These are phyloP conservation scores for Pythium coloratum DNA, from an alignment of 352 stramenopile genomes.

Conservation along the genomic window DNA sequence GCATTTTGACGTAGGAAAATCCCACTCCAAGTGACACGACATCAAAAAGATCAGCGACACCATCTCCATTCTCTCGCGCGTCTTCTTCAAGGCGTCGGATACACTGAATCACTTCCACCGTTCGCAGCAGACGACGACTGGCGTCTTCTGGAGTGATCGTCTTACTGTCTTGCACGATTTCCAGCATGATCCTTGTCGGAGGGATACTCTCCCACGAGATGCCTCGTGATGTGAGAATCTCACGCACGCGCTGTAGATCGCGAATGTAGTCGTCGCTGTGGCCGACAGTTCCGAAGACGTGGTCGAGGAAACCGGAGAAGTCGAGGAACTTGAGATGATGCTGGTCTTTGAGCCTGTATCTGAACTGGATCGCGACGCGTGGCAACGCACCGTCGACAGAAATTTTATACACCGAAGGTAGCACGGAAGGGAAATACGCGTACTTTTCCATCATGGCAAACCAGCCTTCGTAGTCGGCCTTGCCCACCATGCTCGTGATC, in stretches of 20 bases:
- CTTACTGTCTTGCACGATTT: background rate
- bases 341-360: background rate
- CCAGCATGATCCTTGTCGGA: background rate
- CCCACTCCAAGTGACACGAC: background rate
- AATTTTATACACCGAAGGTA: background rate
- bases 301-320: background rate
- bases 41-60: background rate
- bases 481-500: constrained; percentile 7
- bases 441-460: background rate
- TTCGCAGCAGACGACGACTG: background rate
- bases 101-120: background rate
- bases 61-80: no score
- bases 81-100: background rate
- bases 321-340: constrained; percentile 3
- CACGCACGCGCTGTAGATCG: background rate
- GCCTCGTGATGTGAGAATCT: background rate
- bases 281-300: background rate
- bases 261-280: constrained; percentile 2
- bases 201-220: constrained; percentile 4
- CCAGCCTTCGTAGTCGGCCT: constrained; percentile 5
- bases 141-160: background rate
- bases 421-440: background rate
- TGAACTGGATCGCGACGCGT: background rate
- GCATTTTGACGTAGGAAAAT: background rate
- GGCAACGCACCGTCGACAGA: background rate